Evolutionary conservation across 345 rosid species (phyloP).

Genomic region (Arabidopsis arenosa): DNA sequence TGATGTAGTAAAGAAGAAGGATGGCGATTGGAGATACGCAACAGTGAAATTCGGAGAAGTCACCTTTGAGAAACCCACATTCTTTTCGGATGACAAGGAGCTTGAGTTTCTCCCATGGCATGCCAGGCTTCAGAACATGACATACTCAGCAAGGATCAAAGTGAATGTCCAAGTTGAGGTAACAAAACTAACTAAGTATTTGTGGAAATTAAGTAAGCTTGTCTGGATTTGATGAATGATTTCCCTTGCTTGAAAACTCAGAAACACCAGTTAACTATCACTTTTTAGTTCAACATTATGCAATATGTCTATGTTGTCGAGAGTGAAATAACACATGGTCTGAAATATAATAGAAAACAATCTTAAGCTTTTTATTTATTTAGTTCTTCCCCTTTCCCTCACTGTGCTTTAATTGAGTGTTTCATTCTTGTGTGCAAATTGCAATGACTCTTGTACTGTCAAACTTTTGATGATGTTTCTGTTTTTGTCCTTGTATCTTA

Average conservation of each 20-base stretch:
- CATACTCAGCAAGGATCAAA: slow-evolving; percentile 76
- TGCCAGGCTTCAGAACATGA: slow-evolving; percentile 94
- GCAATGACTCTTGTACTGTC: slow-evolving; percentile 2
- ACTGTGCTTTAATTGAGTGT: not conserved
- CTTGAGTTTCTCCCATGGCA: slow-evolving; percentile 68
- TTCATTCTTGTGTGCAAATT: not conserved
- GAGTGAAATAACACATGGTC: not conserved
- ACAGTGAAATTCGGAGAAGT: slow-evolving; percentile 69
- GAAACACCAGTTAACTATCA: slow-evolving; percentile 1
- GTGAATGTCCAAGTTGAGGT: slow-evolving; percentile 74
- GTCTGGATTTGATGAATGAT: not conserved
- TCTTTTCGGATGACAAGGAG: slow-evolving; percentile 49
- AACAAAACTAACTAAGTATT: slow-evolving; percentile 15
- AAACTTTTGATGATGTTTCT: slow-evolving; percentile 15
- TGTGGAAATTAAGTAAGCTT: slow-evolving; percentile 2
- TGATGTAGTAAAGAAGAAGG: slow-evolving; percentile 75
- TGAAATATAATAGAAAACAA: not conserved
- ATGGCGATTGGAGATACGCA: slow-evolving; percentile 63
- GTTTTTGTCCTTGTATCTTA: slow-evolving; percentile 31
- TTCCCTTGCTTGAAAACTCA: slow-evolving; percentile 11
- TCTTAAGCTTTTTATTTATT: not conserved
- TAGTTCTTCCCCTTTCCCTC: slow-evolving; percentile 12
- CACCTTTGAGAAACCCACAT: slow-evolving; percentile 58
- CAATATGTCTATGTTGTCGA: not conserved
- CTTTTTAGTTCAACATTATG: not conserved